A percentile compares a stretch with the other conserved stretches of the same genome.
These are phyloP conservation scores for Tricladium varicosporioides DNA, from an alignment of 2,329 filamentous ascomycete genomes.

Conservation along the genomic window DNA sequence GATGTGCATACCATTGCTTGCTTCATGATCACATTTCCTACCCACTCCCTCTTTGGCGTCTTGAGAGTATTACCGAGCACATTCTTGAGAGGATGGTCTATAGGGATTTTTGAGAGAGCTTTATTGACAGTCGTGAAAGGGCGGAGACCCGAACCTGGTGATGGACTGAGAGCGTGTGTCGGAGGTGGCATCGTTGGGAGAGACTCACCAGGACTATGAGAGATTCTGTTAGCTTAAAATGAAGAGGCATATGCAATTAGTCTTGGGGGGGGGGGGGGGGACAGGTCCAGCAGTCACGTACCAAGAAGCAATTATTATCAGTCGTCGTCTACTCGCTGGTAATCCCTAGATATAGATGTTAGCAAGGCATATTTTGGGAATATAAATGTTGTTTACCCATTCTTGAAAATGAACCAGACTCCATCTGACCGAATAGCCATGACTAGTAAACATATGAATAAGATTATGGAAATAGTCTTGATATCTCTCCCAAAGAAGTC, in stretches of 20 bases:
- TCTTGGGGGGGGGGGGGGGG: background rate
- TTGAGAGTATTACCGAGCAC: too few relatives aligned
- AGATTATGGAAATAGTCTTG: conserved; percentile 56
- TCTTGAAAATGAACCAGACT: conserved; percentile 44
- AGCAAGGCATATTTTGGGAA: background rate
- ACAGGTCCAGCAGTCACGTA: background rate
- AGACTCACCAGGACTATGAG: conserved; percentile 61
- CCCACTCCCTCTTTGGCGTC: too few relatives aligned
- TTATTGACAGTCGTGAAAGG: conserved; percentile 44
- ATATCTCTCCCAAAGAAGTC: conserved; percentile 55
- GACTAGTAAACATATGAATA: conserved; percentile 60
- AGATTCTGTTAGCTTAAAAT: too few relatives aligned
- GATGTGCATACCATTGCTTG: too few relatives aligned
- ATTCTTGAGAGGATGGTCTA: too few relatives aligned
- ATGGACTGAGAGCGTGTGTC: conserved; percentile 51
- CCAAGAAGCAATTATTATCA: conserved; percentile 56
- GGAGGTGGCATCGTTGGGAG: conserved; percentile 64
- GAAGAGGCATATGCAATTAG: background rate
- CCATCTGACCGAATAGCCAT: conserved; percentile 71
- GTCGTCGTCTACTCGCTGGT: conserved; percentile 35
- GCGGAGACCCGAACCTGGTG: conserved; percentile 34
- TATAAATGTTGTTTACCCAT: background rate
- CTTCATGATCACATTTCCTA: too few relatives aligned
- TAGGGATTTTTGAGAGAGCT: conserved; percentile 26
- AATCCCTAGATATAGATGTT: conserved; percentile 19